Evolutionary conservation across 2,329 filamentous ascomycete genomes (phyloP), one percentile per base, ranked within the genome.

Genomic region (Cordyceps cicadae): DNA sequence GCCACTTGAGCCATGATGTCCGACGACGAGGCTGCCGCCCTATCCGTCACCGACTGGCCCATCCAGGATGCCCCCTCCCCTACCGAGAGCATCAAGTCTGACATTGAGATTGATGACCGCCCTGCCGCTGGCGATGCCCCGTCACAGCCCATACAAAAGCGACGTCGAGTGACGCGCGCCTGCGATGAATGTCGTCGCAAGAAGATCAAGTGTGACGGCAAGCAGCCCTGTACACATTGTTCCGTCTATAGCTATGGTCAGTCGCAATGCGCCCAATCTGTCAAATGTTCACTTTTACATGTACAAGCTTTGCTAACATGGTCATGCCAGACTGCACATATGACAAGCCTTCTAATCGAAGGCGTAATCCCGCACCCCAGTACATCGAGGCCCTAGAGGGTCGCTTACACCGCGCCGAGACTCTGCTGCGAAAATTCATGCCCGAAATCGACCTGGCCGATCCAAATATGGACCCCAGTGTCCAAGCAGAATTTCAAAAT

Each of bases 181-280:
- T 93, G 89, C 74, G 89, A 92, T 67, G 88, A 92, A 72, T 93
- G 89, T 70, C 83, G 89, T 61, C 82, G 89, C 66, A 93, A 93
- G 73, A 93, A 93, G 74, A 93, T 93, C 69, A 93, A 92, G 72
- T 93, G 89, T 67, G 89, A 92, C 71, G 89, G 89, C 66, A 91
- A 92, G 73, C 89, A 92, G 71, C 90, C 90, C 11, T 94, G 90
- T 75, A 97, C 92, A 0, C 94, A 97, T 74, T 99, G 94, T 74
- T 96, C 92, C 12, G 92, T 97, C 54, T 99, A 99, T 75, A 97
- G 92, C 72, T 99, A 99, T 79, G 93, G 94, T 97, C 81, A 70
- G 81, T 68, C 50, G n/a, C 64, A 50, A 41, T 56, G 32, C 26
- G 14, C 43, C 8, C 19, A 43, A 24, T 19, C 5, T 19, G 24